Conservation (phyloP, 2,329 filamentous ascomycete species). For the Hymenoscyphus infarciens region DNA sequence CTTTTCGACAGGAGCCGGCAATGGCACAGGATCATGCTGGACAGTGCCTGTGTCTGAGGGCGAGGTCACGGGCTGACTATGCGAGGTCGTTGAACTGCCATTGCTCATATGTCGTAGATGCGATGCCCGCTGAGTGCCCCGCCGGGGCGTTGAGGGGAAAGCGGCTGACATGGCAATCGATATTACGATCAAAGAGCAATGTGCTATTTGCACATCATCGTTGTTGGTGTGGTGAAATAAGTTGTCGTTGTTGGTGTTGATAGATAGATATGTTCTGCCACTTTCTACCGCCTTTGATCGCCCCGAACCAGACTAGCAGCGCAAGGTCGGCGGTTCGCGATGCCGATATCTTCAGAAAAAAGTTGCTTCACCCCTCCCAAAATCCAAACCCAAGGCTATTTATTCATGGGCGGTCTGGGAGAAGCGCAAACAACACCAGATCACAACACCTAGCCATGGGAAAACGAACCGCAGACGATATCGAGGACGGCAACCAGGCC, state of each 20-base stretch:
- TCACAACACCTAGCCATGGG: conserved; percentile 24
- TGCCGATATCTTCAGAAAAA: conserved; percentile 6
- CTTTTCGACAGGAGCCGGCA: conserved; percentile 26
- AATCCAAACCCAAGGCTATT: not conserved
- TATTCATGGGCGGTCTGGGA: not conserved
- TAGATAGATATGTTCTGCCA: conserved; percentile 10
- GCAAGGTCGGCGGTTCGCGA: not conserved
- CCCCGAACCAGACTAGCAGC: conserved; percentile 4
- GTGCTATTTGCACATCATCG: conserved; percentile 22
- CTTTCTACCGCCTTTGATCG: conserved; percentile 1
- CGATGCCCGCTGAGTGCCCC: conserved; percentile 28
- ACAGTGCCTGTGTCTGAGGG: conserved; percentile 28
- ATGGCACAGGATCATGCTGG: conserved; percentile 23
- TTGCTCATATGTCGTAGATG: conserved; percentile 35
- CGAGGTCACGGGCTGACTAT: conserved; percentile 26
- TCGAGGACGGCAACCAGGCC: conserved; percentile 32
- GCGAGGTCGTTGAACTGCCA: conserved; percentile 26
- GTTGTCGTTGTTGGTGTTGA: not conserved
- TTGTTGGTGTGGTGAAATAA: conserved; percentile 8
- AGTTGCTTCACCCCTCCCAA: conserved; percentile 8
- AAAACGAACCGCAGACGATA: conserved; percentile 31
- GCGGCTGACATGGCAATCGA: conserved; percentile 28
- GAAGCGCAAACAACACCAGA: not conserved
- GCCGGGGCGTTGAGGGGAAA: conserved; percentile 26
- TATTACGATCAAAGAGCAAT: not conserved